phyloP scores from a whole-genome alignment of 2,329 filamentous ascomycete species.

The Fusarium protoensiforme region DNA sequence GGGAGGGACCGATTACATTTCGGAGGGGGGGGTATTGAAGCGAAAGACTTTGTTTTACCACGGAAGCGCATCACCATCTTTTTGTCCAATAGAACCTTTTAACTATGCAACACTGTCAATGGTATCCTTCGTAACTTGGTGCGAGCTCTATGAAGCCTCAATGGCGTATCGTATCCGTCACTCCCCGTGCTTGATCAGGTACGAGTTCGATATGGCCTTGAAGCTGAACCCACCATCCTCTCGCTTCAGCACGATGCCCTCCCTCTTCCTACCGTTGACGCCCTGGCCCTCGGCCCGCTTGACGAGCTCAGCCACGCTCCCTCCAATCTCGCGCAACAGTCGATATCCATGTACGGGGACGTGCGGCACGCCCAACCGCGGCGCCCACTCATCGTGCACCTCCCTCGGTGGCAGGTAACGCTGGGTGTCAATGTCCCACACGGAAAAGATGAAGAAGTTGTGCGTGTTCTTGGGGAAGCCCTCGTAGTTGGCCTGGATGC shows the following conservation, averaged over 20 bases:
- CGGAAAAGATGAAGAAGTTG: conserved; percentile 48
- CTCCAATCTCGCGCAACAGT: conserved; percentile 22
- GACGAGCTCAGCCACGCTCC: conserved; percentile 27
- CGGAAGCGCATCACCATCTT: conserved; percentile 42
- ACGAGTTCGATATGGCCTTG: conserved; percentile 43
- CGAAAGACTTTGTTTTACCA: conserved; percentile 42
- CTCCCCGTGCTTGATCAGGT: conserved; percentile 41
- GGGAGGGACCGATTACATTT: conserved; percentile 15
- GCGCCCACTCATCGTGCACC: conserved; percentile 42
- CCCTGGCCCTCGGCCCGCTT: conserved; percentile 35
- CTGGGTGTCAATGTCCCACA: conserved; percentile 47
- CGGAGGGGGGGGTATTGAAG: conserved; percentile 27
- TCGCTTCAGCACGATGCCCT: conserved; percentile 40
- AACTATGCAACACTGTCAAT: conserved; percentile 41
- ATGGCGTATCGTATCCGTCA: not conserved
- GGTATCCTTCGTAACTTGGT: conserved; percentile 40
- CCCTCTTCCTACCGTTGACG: conserved; percentile 36
- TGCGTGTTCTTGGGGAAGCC: conserved; percentile 32
- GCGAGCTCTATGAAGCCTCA: not conserved
- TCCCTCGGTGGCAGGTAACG: conserved; percentile 41
- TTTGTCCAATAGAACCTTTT: conserved; percentile 45
- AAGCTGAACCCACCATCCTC: conserved; percentile 35
- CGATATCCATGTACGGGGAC: conserved; percentile 43
- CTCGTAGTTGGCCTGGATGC: conserved; percentile 38
- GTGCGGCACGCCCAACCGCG: conserved; percentile 45